Evolutionary conservation across 257 asterid species (phyloP).

Genomic region (Solanum chilense): DNA sequence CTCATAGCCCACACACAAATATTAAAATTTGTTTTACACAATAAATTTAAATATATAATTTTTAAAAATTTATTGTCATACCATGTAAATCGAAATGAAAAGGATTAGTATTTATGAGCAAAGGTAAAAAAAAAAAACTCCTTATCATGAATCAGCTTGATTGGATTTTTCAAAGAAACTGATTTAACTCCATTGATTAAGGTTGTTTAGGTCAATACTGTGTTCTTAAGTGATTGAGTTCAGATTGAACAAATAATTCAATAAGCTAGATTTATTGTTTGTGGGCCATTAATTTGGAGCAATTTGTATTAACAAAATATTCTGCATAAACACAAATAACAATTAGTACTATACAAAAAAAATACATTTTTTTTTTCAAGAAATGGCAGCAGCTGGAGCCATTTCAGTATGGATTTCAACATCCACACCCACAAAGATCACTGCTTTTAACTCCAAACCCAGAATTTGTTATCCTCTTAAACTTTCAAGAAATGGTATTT

Average conservation of each 20-base stretch:
- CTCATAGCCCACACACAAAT: neutral
- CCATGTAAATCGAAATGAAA: no score
- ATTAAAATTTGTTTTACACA: no score
- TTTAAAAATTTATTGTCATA: no score
- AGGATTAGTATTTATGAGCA: no score
- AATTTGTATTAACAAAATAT: neutral
- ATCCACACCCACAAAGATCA: conserved; percentile 15
- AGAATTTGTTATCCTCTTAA: conserved; percentile 13
- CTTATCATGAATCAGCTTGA: neutral
- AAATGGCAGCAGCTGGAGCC: conserved; percentile 41
- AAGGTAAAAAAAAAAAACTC: no score
- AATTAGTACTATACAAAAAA: neutral
- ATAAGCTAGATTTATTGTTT: neutral
- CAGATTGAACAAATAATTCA: neutral
- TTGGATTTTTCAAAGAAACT: neutral
- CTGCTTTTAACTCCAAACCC: conserved; percentile 1
- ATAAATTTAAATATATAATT: no score
- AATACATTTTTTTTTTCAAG: neutral
- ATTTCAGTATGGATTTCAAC: conserved; percentile 12
- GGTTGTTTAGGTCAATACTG: neutral
- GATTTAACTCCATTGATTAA: neutral
- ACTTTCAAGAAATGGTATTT: conserved; percentile 5
- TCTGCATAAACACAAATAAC: neutral
- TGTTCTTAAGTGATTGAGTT: neutral
- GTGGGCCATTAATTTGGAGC: neutral